Conservation (phyloP, 257 asterid species). For the Haberlea rhodopensis region DNA sequence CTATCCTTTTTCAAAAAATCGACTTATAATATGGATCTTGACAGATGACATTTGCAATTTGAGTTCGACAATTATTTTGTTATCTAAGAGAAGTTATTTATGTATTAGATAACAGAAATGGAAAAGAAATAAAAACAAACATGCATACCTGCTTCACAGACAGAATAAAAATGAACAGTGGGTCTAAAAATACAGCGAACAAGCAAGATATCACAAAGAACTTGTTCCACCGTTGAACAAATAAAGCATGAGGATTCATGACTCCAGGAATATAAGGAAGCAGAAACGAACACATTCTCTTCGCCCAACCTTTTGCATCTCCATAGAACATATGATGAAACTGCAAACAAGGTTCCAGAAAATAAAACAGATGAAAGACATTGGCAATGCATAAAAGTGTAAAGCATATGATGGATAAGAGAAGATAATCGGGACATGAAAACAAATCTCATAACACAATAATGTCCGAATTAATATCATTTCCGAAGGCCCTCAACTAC, state of each 20-base stretch:
- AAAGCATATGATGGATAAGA: not conserved
- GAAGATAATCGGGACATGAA: slow-evolving; percentile 5
- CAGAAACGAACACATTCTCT: slow-evolving; percentile 42
- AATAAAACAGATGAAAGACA: slow-evolving; percentile 19
- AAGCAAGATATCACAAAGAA: slow-evolving; percentile 66
- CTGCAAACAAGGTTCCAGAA: slow-evolving; percentile 39
- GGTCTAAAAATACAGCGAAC: slow-evolving; percentile 71
- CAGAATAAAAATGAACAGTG: slow-evolving; percentile 71
- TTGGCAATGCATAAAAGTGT: slow-evolving; percentile 1
- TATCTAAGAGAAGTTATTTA: no score
- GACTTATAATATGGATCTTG: no score
- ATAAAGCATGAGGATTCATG: slow-evolving; percentile 78
- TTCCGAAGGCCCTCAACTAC: not conserved
- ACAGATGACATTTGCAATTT: no score
- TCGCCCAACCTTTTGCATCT: slow-evolving; percentile 70
- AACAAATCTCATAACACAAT: not conserved
- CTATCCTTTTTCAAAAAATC: not conserved
- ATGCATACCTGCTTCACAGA: slow-evolving; percentile 51
- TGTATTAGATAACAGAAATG: no score
- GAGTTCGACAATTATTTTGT: no score
- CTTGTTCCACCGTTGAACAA: slow-evolving; percentile 72
- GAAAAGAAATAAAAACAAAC: no score
- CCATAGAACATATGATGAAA: slow-evolving; percentile 57
- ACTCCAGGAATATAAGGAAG: slow-evolving; percentile 59
- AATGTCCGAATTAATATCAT: not conserved